Evolutionary conservation across 192 early-diverging fungal genomes (phyloP), one percentile per base, ranked within the genome.

Genomic region (Diversispora eburnea): DNA sequence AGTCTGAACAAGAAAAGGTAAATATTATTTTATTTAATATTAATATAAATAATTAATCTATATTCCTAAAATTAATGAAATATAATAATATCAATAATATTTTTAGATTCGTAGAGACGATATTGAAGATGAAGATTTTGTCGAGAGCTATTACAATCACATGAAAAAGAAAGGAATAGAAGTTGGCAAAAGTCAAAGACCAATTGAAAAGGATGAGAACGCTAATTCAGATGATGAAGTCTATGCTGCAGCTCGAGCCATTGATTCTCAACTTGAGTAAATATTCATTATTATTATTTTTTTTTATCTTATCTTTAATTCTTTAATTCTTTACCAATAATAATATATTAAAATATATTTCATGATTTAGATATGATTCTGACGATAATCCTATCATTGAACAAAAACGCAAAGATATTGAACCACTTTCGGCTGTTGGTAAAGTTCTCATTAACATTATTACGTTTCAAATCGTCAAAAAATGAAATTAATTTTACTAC

Each of bases 141-240:
- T 92, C 2, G 91, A 94, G 67, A 85, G 82, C 61, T 92, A 91
- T 75, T 81, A 92, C 66, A 87, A 87, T 59, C 87, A 88, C 72
- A 89, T 93, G 90, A 88, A 89, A 72, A 83, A 83, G 48, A 89
- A 89, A 59, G 92, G 92, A 13, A 78, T 93, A 52, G 85, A 84
- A 20, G 83, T 93, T 51, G 93, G 92, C n/a, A 87, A 79, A 60
- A 80, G 77, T 48, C 73, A 71, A 54, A 75, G 79, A 33, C 57
- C 77, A n/a, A 67, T 64, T 22, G 81, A 80, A 52, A 78, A 80
- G 52, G 76, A 84, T 68, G 83, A 84, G 82, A 78, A 90, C 61
- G 85, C 78, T 7, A 88, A 92, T 77, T 91, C 90, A 56, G 93
- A 94, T 72, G 93, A 93, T 69, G 91, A 93, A 77, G 93, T 94